Evolutionary conservation across 441 rosid genomes (phyloP), one percentile per base, ranked within the genome.

Genomic region (Populus trichocarpa): DNA sequence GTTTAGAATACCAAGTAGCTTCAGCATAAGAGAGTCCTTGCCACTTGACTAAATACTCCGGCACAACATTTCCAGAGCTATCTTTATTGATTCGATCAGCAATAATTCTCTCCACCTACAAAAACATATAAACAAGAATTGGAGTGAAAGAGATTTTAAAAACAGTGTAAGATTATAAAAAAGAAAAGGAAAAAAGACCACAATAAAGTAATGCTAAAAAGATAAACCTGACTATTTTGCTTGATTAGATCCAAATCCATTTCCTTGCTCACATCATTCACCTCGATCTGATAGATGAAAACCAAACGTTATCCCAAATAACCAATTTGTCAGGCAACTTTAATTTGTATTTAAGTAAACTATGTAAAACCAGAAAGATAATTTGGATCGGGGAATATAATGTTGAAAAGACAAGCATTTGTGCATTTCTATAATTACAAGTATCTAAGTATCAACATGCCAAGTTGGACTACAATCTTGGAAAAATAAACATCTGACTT

Each of bases 1-100:
- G 70, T n/a, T 20, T 42, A 50, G 26, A 68, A 79, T 91, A 97
- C 99, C 99, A 97, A 74, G 99, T 97, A 77, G 98, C 99, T 89
- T 97, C 99, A 74, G 99, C 99, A 87, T 97, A 97, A 78, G 99
- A 97, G 69, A 97, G 91, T 76, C 99, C 99, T 82, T 92, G 98
- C 99, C 99, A 97, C 90, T 97, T 97, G 80, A 97, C 99, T 74
- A 97, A 83, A 83, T 97, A 97, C 90, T 95, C 99, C 7, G 95
- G 94, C 83, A 92, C 89, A 82, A 95, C 90, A 80, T 88, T 89
- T 72, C 88, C 98, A 77, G 81, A 85, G 78, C 80, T 81, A 85
- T 92, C 98, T 81, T 89, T 92, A 85, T 88, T 83, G 75, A 97
- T 92, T 76, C 99, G 89, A 84, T 97, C 99, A 36, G 93, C 83